A percentile compares a stretch with the other conserved stretches of the same genome.
Conservation (phyloP, 2,329 filamentous ascomycete genomes). For the Neofusicoccum umdonicola region DNA sequence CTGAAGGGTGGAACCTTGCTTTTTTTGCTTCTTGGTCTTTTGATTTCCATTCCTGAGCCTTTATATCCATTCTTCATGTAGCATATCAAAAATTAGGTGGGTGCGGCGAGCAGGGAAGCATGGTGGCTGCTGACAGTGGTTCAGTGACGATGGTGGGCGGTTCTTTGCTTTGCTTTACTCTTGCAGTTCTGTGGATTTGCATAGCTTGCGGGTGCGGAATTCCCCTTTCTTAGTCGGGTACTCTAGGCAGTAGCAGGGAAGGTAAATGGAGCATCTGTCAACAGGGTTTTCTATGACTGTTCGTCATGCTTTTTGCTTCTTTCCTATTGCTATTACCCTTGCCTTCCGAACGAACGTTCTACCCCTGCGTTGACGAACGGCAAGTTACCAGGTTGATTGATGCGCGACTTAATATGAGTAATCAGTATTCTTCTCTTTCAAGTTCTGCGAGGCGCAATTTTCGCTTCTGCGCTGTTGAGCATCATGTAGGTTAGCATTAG, state of each 20-base stretch:
- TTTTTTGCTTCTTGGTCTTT: not conserved
- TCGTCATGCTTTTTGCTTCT: no score
- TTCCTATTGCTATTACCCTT: no score
- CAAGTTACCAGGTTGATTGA: no score
- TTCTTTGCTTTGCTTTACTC: not conserved
- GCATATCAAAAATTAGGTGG: not conserved
- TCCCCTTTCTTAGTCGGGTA: not conserved
- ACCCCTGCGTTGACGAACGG: no score
- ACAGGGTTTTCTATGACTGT: not conserved
- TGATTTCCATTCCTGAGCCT: not conserved
- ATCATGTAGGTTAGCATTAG: no score
- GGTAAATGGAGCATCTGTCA: not conserved
- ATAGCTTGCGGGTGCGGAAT: conserved; percentile 11
- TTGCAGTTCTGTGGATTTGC: not conserved
- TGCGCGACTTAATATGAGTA: no score
- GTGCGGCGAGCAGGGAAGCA: no score
- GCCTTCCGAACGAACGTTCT: no score
- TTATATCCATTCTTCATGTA: not conserved
- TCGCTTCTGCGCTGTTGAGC: no score
- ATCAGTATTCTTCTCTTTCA: no score
- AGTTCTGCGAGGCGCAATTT: no score
- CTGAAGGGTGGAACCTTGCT: not conserved
- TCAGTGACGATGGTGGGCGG: not conserved
- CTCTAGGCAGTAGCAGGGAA: not conserved
- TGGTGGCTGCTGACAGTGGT: no score